These are phyloP conservation scores for Mycena sp. DNA, from an alignment of 1,284 basidiomycete species.

Conservation along the genomic window DNA sequence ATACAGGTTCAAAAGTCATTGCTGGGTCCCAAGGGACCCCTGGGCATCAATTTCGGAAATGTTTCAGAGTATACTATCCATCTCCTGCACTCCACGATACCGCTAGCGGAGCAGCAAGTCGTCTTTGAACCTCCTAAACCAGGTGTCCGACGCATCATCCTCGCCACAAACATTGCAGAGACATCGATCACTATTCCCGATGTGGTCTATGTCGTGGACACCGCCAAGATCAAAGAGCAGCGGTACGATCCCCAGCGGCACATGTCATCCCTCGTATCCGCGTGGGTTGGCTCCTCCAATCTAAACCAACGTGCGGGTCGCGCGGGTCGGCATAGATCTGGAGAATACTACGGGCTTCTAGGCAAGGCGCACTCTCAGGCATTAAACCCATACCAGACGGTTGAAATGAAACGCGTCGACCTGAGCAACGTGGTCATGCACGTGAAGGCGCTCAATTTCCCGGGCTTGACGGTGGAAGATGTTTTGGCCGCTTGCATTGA, in stretches of 20 bases:
- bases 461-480: slow-evolving; percentile 87
- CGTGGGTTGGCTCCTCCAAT: slow-evolving; percentile 95
- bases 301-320: slow-evolving; percentile 94
- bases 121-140: slow-evolving; percentile 86
- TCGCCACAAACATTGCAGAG: slow-evolving; percentile 97
- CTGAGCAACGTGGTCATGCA: slow-evolving; percentile 95
- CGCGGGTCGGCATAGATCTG: slow-evolving; percentile 91
- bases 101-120: slow-evolving; percentile 89
- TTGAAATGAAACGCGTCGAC: slow-evolving; percentile 97
- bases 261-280: slow-evolving; percentile 87
- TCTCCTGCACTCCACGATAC: slow-evolving; percentile 91
- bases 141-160: slow-evolving; percentile 88
- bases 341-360: slow-evolving; percentile 92
- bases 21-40: slow-evolving; percentile 58
- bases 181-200: slow-evolving; percentile 97
- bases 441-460: slow-evolving; percentile 95
- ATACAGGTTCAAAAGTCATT: slow-evolving; percentile 80
- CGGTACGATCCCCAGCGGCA: slow-evolving; percentile 93
- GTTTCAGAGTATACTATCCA: slow-evolving; percentile 78
- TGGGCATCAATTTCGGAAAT: slow-evolving; percentile 73
- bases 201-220: slow-evolving; percentile 95
- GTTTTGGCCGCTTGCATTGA: slow-evolving; percentile 90
- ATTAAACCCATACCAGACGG: slow-evolving; percentile 87
- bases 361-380: slow-evolving; percentile 70
- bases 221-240: slow-evolving; percentile 91